These are phyloP conservation scores for Triticum urartu DNA, from an alignment of 176 grass and related monocot genomes.

Conservation along the genomic window DNA sequence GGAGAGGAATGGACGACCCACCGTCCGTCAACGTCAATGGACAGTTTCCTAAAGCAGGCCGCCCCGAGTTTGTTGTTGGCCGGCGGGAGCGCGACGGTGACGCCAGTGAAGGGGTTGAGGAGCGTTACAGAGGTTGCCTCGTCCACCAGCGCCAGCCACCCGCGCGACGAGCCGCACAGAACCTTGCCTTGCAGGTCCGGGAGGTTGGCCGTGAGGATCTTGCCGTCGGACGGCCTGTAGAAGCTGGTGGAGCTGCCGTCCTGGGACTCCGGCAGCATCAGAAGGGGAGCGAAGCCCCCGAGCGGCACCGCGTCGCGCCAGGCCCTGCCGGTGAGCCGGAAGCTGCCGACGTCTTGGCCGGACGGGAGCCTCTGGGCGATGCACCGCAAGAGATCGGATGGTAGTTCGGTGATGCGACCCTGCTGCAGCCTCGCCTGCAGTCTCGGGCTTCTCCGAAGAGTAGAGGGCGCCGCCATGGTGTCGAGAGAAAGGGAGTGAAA, in stretches of 20 bases:
- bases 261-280: not conserved
- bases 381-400: not conserved
- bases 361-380: not conserved
- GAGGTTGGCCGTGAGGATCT: not conserved
- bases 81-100: conserved; percentile 3
- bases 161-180: conserved; percentile 1
- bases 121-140: conserved; percentile 20
- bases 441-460: not conserved
- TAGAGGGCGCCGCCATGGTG: not conserved
- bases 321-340: not conserved
- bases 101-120: conserved; percentile 26
- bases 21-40: not conserved
- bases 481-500: not conserved
- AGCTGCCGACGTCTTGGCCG: not conserved
- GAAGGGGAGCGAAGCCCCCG: not conserved
- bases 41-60: not conserved
- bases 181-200: not conserved
- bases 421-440: not conserved
- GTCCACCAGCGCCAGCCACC: conserved; percentile 36
- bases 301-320: not conserved
- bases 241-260: not conserved
- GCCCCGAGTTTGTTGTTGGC: not conserved
- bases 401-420: not conserved
- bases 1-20: not conserved
- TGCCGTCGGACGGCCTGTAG: not conserved